These are phyloP conservation scores for Chrysosporium queenslandicum DNA, from an alignment of 2,329 filamentous ascomycete species.

Conservation along the genomic window DNA sequence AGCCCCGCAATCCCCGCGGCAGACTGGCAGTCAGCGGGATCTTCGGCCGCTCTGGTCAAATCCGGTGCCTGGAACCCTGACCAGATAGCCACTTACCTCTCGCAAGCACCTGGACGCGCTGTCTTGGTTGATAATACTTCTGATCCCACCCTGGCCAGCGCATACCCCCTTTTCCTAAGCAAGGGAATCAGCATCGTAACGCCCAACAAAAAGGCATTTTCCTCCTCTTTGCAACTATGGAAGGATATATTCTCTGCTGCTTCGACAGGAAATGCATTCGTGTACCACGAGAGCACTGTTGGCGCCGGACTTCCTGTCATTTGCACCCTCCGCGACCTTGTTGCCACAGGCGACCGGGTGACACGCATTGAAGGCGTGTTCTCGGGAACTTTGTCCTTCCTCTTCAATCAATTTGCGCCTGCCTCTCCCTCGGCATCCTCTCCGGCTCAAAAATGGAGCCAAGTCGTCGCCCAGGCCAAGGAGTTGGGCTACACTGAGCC, in stretches of 20 bases:
- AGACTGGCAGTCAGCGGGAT: slow-evolving; percentile 51
- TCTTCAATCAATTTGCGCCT: slow-evolving; percentile 95
- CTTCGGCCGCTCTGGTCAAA: slow-evolving; percentile 49
- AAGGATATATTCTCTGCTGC: slow-evolving; percentile 72
- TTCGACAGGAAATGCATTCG: slow-evolving; percentile 53
- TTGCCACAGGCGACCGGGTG: slow-evolving; percentile 85
- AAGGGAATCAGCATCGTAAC: slow-evolving; percentile 85
- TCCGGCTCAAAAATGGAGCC: slow-evolving; percentile 63
- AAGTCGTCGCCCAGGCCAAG: slow-evolving; percentile 86
- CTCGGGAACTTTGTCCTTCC: slow-evolving; percentile 92
- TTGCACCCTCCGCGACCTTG: slow-evolving; percentile 85
- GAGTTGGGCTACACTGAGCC: slow-evolving; percentile 86
- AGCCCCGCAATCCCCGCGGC: slow-evolving; percentile 52
- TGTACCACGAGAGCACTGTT: slow-evolving; percentile 93
- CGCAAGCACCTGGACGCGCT: slow-evolving; percentile 63
- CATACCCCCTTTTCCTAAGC: slow-evolving; percentile 71
- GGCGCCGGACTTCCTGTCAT: slow-evolving; percentile 89
- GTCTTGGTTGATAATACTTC: slow-evolving; percentile 94
- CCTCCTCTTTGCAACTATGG: slow-evolving; percentile 70
- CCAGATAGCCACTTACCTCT: slow-evolving; percentile 67
- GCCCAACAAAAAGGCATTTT: slow-evolving; percentile 98
- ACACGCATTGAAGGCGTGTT: slow-evolving; percentile 94
- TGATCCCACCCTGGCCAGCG: slow-evolving; percentile 70
- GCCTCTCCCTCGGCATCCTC: slow-evolving; percentile 47
- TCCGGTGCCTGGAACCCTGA: slow-evolving; percentile 47